These are phyloP conservation scores for Amanita fuliginea DNA, from an alignment of 768 basidiomycete species.

Conservation along the genomic window DNA sequence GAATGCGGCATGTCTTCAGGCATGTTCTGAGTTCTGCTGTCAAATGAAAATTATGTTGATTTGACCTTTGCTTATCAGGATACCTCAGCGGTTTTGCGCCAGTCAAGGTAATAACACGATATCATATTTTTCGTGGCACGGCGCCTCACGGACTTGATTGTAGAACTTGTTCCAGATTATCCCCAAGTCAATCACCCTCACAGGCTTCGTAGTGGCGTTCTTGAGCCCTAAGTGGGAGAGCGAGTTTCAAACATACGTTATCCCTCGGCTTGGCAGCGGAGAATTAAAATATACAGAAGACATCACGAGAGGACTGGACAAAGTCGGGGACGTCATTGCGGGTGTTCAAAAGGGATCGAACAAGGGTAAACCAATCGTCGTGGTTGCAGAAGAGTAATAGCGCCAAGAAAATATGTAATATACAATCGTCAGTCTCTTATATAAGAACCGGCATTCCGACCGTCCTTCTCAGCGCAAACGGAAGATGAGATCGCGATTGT, in stretches of 20 bases:
- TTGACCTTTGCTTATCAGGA: conserved; percentile 6
- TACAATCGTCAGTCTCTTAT: no score
- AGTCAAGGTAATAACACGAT: conserved; percentile 13
- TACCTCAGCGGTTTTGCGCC: conserved; percentile 22
- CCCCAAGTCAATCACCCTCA: conserved; percentile 27
- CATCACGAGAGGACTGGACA: conserved; percentile 30
- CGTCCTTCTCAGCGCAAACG: no score
- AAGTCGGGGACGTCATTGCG: conserved; percentile 22
- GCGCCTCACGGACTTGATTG: neutral
- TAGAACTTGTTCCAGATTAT: conserved; percentile 30
- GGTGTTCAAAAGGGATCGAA: conserved; percentile 24
- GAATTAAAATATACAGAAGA: conserved; percentile 39
- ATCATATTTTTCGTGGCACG: neutral
- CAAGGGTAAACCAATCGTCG: conserved; percentile 23
- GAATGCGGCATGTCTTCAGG: conserved; percentile 31
- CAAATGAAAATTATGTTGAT: neutral
- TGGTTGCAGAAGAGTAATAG: conserved; percentile 24
- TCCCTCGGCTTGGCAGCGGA: conserved; percentile 29
- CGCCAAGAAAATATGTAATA: no score
- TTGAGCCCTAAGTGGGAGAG: conserved; percentile 23
- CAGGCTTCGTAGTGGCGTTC: conserved; percentile 25
- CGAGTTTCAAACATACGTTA: conserved; percentile 31
- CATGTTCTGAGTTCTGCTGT: neutral
- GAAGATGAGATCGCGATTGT: no score
- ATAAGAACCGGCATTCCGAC: no score